Base-by-base conservation (phyloP, 2,329 filamentous ascomycete species). In the Ceratocystis destructans region DNA sequence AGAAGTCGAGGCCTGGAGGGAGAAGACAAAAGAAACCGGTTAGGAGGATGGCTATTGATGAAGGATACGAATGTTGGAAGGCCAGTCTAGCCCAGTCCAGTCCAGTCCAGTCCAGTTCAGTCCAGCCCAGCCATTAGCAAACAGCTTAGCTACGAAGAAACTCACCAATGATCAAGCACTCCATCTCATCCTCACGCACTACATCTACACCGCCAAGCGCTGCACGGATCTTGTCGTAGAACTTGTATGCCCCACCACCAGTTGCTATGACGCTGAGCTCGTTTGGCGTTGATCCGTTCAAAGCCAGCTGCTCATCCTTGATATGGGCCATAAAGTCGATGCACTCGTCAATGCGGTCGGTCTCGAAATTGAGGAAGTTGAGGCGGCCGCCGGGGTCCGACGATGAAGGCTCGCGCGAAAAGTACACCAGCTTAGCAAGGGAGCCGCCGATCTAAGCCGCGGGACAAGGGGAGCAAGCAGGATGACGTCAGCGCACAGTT, bases 321-420 rank as follows among this genome's bases (percentile, higher is more conserved):
- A 97, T 79, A 71, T 89, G 83, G 71, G 87, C 84, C 82, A 99
- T 91, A 73, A 96, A 96, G 71, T 91, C 87, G 70, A 99, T 88
- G 76, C 92, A 96, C 69, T 94, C 86, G 73, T 96, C 90, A 72
- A 99, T 96, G 68, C 86, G 85, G 72, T 96, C 90, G 3, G 94
- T 97, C 78, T 99, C 94, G 77, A 97, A 97, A 73, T 87, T 95
- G 72, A 96, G 83, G 74, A 99, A 99, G 76, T 96, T 96, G 65
- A 99, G 80, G 28, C 94, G 86, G 66, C 94, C 94, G 66, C 94
- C 94, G 62, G 88, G 86, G 71, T 92, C 88, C 33, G 81, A 83
- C 12, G 87, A 88, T 73, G 88, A 83, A 53, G 88, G 83, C 76
- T 97, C 94, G 70, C 90, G 88, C 20, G 92, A 94, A 70, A 97